phyloP scores from a whole-genome alignment of 306 rosid species.

The Casuarina cunninghamiana region DNA sequence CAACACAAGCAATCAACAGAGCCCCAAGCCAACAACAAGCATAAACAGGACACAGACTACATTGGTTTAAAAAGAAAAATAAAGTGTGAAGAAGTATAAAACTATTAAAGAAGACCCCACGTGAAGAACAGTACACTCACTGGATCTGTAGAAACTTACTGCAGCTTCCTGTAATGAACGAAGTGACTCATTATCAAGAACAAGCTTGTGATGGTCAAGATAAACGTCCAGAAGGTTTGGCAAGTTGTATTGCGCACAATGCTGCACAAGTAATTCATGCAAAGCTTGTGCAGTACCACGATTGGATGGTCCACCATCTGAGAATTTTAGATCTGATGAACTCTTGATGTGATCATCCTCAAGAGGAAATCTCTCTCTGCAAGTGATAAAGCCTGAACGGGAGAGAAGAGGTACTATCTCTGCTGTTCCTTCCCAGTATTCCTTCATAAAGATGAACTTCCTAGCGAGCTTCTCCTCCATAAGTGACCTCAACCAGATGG shows the following conservation, averaged over 20 bases:
- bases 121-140: constrained; percentile 23
- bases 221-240: constrained; percentile 88
- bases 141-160: constrained; percentile 61
- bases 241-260: constrained; percentile 70
- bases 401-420: constrained; percentile 74
- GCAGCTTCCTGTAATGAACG: constrained; percentile 67
- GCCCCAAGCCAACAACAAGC: constrained; percentile 20
- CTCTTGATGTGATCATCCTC: constrained; percentile 50
- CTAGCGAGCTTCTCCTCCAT: constrained; percentile 77
- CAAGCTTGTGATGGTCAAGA: constrained; percentile 73
- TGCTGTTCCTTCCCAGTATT: constrained; percentile 83
- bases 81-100: constrained; percentile 21
- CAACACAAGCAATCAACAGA: constrained; percentile 4
- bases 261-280: constrained; percentile 65
- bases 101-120: constrained; percentile 28
- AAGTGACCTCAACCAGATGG: constrained; percentile 75
- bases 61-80: constrained; percentile 16
- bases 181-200: constrained; percentile 60
- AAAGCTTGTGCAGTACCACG: constrained; percentile 56
- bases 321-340: constrained; percentile 35
- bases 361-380: constrained; percentile 29
- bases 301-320: constrained; percentile 28
- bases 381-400: constrained; percentile 70
- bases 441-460: constrained; percentile 74
- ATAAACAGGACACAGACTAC: constrained; percentile 26